These are phyloP conservation scores for Leccinum sublutescens DNA, from an alignment of 768 basidiomycete species.

Conservation along the genomic window DNA sequence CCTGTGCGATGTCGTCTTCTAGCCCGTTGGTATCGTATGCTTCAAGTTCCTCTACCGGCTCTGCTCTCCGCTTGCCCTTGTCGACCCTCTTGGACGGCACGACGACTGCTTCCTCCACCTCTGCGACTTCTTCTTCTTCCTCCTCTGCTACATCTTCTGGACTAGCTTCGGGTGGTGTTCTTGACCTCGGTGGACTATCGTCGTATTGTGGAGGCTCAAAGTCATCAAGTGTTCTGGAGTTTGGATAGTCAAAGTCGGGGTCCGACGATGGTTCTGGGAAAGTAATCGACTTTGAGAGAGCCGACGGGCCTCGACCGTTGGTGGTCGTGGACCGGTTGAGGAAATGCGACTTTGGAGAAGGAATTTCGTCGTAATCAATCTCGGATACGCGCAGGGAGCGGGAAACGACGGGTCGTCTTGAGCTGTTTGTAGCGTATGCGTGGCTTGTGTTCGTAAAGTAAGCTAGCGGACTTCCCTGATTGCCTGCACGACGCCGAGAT, in stretches of 20 bases:
- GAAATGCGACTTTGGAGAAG: slow-evolving; percentile 49
- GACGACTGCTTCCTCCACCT: slow-evolving; percentile 34
- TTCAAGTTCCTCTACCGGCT: slow-evolving; percentile 16
- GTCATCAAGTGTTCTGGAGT: slow-evolving; percentile 27
- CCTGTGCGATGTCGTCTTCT: slow-evolving; percentile 44
- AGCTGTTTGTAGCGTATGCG: slow-evolving; percentile 39
- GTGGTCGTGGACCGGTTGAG: slow-evolving; percentile 32
- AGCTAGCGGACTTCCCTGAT: slow-evolving; percentile 31
- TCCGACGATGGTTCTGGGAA: slow-evolving; percentile 22
- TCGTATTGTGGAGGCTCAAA: slow-evolving; percentile 21
- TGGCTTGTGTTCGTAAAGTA: slow-evolving; percentile 37
- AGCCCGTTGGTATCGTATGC: slow-evolving; percentile 27
- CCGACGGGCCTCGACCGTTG: slow-evolving; percentile 37
- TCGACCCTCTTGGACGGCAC: slow-evolving; percentile 25
- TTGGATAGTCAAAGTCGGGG: slow-evolving; percentile 24
- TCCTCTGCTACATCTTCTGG: slow-evolving; percentile 39
- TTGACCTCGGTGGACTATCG: slow-evolving; percentile 36
- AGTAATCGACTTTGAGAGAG: slow-evolving; percentile 30
- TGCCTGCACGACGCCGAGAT: slow-evolving; percentile 19
- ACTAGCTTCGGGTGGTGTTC: slow-evolving; percentile 48
- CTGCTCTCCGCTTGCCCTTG: slow-evolving; percentile 43
- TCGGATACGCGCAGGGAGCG: slow-evolving; percentile 52
- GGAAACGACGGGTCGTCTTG: slow-evolving; percentile 37
- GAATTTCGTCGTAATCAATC: slow-evolving; percentile 61
- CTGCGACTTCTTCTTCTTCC: slow-evolving; percentile 27